These are phyloP conservation scores for Malus sieversii DNA, from an alignment of 306 rosid genomes.

Conservation along the genomic window DNA sequence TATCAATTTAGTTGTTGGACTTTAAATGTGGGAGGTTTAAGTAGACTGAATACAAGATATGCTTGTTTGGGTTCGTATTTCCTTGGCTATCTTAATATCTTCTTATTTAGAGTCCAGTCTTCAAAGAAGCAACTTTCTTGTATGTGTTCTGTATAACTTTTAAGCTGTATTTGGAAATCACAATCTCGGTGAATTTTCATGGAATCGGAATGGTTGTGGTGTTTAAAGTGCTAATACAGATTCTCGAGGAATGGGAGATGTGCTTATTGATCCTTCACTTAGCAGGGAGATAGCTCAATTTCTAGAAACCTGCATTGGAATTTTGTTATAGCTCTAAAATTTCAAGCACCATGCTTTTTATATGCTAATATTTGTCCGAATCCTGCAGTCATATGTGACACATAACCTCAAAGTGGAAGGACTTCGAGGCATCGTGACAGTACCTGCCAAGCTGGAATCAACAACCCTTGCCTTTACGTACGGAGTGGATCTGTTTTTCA, in stretches of 20 bases:
- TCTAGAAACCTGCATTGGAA: background rate
- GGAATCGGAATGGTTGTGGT: background rate
- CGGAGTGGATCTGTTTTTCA: constrained; percentile 89
- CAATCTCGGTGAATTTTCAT: background rate
- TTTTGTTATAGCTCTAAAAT: background rate
- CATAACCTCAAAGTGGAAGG: constrained; percentile 86
- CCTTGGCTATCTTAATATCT: background rate
- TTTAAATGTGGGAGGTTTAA: background rate
- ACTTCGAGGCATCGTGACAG: constrained; percentile 67
- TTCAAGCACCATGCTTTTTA: background rate
- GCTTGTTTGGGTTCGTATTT: background rate
- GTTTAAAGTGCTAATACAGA: background rate
- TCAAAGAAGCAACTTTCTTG: background rate
- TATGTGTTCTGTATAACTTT: background rate
- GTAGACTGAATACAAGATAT: background rate
- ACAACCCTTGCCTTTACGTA: constrained; percentile 82
- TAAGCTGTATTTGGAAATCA: background rate
- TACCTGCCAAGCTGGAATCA: constrained; percentile 93
- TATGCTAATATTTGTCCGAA: constrained; percentile 3
- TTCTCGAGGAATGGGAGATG: no score
- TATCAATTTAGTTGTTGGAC: background rate
- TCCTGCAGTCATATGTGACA: constrained; percentile 75
- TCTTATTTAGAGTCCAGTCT: background rate
- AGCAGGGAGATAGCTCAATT: no score
- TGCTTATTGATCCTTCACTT: no score